Conservation (phyloP, 768 basidiomycete genomes). For the Rhodotorula taiwanensis region DNA sequence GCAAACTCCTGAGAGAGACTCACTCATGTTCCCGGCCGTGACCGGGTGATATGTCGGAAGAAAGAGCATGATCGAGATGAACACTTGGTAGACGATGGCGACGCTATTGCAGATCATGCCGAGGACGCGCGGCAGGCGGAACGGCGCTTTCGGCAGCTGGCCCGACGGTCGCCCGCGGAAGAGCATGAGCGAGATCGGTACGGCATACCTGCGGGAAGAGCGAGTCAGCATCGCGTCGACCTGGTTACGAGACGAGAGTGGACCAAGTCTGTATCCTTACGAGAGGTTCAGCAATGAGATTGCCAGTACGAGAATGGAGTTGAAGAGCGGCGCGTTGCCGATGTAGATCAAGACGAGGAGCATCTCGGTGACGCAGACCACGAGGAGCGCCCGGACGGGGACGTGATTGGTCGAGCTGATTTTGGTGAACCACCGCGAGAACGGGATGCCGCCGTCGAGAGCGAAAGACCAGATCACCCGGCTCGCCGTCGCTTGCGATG, state of each 20-base stretch:
- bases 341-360: slow-evolving; percentile 31
- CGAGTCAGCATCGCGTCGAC: not conserved
- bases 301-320: slow-evolving; percentile 34
- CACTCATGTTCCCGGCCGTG: slow-evolving; percentile 7
- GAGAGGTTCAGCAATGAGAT: slow-evolving; percentile 34
- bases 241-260: no score
- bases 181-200: slow-evolving; percentile 31
- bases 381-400: slow-evolving; percentile 15
- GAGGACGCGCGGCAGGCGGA: slow-evolving; percentile 10
- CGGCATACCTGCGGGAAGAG: not conserved
- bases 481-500: not conserved
- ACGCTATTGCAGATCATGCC: slow-evolving; percentile 24
- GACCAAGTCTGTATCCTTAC: slow-evolving; percentile 4
- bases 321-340: slow-evolving; percentile 16
- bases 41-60: not conserved
- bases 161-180: slow-evolving; percentile 21
- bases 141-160: not conserved
- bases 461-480: slow-evolving; percentile 3
- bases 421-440: slow-evolving; percentile 7
- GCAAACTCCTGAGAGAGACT: not conserved
- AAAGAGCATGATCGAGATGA: slow-evolving; percentile 13
- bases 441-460: slow-evolving; percentile 19
- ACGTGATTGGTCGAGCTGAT: slow-evolving; percentile 4
- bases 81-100: not conserved
- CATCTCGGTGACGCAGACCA: slow-evolving; percentile 10